Percentiles rank a stretch among this genome's conserved stretches.
These are phyloP conservation scores for Bonia amplexicaulis DNA, from an alignment of 176 grass and related monocot genomes.

Conservation along the genomic window DNA sequence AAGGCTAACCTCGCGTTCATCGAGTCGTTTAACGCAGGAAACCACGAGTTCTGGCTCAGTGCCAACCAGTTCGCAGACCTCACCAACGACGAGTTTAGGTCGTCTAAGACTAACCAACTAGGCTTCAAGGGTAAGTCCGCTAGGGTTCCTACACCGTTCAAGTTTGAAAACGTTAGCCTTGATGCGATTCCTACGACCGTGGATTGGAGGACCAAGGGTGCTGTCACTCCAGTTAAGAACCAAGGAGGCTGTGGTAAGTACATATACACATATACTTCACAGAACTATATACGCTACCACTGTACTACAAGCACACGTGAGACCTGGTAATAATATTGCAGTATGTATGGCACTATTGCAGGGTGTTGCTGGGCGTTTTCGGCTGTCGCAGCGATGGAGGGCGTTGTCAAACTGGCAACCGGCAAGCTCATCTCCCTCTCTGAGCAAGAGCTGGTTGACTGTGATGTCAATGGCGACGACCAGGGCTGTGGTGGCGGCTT, in stretches of 20 bases:
- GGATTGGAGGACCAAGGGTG: not conserved
- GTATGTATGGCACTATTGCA: not conserved
- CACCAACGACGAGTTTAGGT: not conserved
- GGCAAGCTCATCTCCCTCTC: not conserved
- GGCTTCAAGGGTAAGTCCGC: not conserved
- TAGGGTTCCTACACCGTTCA: not conserved
- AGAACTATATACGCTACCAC: not conserved
- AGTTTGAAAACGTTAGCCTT: not conserved
- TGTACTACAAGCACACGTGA: not conserved
- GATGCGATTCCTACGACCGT: not conserved
- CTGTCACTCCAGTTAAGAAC: not conserved
- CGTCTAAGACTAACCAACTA: not conserved
- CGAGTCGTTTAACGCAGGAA: not conserved
- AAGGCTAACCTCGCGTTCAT: not conserved
- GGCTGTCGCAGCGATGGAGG: not conserved
- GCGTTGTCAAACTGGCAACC: not conserved
- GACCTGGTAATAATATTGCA: not conserved
- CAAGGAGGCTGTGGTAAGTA: not conserved
- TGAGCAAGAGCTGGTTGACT: not conserved
- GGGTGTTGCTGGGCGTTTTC: not conserved
- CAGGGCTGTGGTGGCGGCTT: not conserved
- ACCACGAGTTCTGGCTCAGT: not conserved
- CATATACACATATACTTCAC: not conserved
- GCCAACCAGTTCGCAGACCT: not conserved
- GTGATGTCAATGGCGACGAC: not conserved